phyloP scores from a whole-genome alignment of 768 basidiomycete genomes.

The Suillus placidus region DNA sequence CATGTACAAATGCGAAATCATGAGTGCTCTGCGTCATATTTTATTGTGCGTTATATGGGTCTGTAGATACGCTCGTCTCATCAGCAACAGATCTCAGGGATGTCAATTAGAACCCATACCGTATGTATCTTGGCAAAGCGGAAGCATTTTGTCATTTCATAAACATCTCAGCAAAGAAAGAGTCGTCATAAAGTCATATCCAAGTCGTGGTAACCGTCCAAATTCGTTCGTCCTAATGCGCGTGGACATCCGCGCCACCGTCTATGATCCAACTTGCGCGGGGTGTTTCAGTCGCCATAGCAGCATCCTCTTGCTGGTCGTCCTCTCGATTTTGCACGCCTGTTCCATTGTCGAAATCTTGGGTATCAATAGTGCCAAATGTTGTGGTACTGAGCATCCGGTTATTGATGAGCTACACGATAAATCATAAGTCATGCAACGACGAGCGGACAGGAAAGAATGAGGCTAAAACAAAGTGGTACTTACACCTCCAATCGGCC shows the following conservation, averaged over 20 bases:
- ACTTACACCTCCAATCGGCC: conserved; percentile 36
- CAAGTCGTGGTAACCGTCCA: background rate
- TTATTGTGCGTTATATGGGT: conserved; percentile 9
- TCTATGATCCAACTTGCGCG: conserved; percentile 18
- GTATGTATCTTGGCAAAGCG: background rate
- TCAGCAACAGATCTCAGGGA: background rate
- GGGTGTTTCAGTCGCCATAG: conserved; percentile 6
- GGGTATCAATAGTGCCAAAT: conserved; percentile 32
- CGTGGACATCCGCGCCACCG: background rate
- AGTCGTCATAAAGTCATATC: background rate
- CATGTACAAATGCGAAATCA: conserved; percentile 5
- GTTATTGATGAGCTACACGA: conserved; percentile 32
- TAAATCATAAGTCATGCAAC: background rate
- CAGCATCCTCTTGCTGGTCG: conserved; percentile 13
- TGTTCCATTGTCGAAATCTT: conserved; percentile 17
- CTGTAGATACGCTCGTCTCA: conserved; percentile 7
- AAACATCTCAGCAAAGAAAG: background rate
- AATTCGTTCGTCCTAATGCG: background rate
- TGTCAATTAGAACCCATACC: conserved; percentile 11
- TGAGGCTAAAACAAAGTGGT: background rate
- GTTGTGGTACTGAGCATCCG: conserved; percentile 36
- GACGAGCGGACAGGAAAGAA: background rate
- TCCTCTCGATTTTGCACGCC: conserved; percentile 6
- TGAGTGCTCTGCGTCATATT: conserved; percentile 5
- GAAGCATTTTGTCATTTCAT: background rate